phyloP scores from a whole-genome alignment of 2,329 filamentous ascomycete species.

The Colletotrichum gloeosporioides region DNA sequence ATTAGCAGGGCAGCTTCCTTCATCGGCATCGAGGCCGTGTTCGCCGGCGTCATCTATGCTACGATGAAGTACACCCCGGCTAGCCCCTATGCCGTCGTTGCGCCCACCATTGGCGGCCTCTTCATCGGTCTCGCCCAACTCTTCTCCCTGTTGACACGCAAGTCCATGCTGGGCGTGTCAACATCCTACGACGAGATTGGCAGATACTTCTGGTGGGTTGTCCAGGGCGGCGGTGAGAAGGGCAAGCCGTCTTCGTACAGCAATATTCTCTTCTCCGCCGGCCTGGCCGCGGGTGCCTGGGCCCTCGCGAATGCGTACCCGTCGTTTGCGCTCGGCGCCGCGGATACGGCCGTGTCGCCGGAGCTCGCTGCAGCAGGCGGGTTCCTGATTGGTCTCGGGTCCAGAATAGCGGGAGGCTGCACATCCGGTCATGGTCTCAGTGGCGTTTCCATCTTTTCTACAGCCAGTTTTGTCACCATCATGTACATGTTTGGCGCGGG shows the following conservation, averaged over 20 bases:
- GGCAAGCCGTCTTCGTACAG: conserved; percentile 39
- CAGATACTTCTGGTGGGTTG: conserved; percentile 54
- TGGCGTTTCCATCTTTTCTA: conserved; percentile 66
- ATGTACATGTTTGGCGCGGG: conserved; percentile 62
- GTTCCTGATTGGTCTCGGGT: conserved; percentile 61
- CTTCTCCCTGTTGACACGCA: conserved; percentile 57
- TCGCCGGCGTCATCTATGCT: conserved; percentile 43
- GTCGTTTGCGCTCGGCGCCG: conserved; percentile 27
- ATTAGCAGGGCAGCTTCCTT: conserved; percentile 41
- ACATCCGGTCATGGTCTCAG: conserved; percentile 74
- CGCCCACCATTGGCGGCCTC: conserved; percentile 60
- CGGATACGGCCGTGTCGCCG: conserved; percentile 36
- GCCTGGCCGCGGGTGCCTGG: conserved; percentile 54
- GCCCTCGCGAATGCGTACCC: conserved; percentile 38
- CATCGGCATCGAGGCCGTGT: conserved; percentile 47
- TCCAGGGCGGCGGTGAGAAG: conserved; percentile 30
- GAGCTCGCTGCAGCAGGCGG: conserved; percentile 57
- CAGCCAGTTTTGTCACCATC: conserved; percentile 68
- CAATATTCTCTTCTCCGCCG: conserved; percentile 57
- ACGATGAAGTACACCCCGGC: conserved; percentile 36
- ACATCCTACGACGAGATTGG: conserved; percentile 66
- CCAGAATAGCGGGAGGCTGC: conserved; percentile 69
- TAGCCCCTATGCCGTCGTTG: conserved; percentile 35
- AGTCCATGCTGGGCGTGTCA: conserved; percentile 64
- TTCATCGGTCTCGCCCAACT: conserved; percentile 64